A percentile compares a stretch with the other conserved stretches of the same genome.
Evolutionary conservation across 345 rosid genomes (phyloP).

Genomic region (Raphanus sativus): DNA sequence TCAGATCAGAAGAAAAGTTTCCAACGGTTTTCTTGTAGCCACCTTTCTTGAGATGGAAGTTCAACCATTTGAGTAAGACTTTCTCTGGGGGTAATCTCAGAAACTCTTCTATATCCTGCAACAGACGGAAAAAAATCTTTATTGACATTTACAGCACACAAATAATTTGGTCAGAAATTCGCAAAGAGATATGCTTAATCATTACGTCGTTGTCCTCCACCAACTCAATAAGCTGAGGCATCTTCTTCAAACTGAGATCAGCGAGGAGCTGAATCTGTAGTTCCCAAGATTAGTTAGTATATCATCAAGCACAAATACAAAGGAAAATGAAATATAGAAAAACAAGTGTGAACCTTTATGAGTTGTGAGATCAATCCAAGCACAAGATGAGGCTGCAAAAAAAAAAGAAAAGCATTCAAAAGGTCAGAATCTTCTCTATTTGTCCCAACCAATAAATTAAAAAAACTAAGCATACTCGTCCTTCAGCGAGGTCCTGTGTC

Average conservation of each 20-base stretch:
- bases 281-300: slow-evolving; percentile 18
- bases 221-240: slow-evolving; percentile 94
- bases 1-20: slow-evolving; percentile 85
- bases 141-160: background rate
- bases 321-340: background rate
- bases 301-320: slow-evolving; percentile 4
- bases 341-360: slow-evolving; percentile 60
- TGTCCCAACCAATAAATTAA: background rate
- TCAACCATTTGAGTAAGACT: slow-evolving; percentile 86
- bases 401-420: background rate
- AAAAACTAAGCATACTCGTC: slow-evolving; percentile 60
- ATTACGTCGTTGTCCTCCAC: slow-evolving; percentile 77
- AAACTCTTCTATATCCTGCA: slow-evolving; percentile 88
- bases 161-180: slow-evolving; percentile 4
- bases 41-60: slow-evolving; percentile 88
- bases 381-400: slow-evolving; percentile 82
- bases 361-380: slow-evolving; percentile 95
- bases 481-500: slow-evolving; percentile 89
- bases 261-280: slow-evolving; percentile 84
- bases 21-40: slow-evolving; percentile 81
- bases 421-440: background rate
- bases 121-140: background rate
- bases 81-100: slow-evolving; percentile 91
- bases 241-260: slow-evolving; percentile 90
- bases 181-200: background rate